Evolutionary conservation across 495 filamentous ascomycete species (phyloP).

Genomic region (Hypoxylon trugodes): DNA sequence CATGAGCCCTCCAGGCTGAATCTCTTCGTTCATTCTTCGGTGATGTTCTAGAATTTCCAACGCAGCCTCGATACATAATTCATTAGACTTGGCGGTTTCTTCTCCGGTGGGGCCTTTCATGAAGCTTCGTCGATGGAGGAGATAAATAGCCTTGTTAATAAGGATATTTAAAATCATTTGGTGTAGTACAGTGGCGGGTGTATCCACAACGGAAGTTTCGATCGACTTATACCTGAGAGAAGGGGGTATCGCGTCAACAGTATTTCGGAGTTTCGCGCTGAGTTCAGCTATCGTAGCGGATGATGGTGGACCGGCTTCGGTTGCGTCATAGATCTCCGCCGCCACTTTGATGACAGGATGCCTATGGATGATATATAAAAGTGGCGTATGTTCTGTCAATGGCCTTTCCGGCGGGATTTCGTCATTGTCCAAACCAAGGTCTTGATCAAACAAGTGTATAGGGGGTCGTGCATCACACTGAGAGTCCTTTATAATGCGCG

Average conservation of each 20-base stretch:
- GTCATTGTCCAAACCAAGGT: neutral
- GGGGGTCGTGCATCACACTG: constrained; percentile 2
- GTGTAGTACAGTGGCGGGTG: neutral
- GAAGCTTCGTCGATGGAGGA: neutral
- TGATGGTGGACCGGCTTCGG: no score
- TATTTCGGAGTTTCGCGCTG: no score
- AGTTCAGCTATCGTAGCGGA: no score
- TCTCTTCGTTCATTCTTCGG: neutral
- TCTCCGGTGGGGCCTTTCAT: neutral
- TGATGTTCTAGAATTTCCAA: neutral
- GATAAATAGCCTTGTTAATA: neutral
- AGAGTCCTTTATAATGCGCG: constrained; percentile 1
- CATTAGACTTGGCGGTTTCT: no score
- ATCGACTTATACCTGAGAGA: neutral
- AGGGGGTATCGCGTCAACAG: neutral
- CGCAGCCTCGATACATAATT: neutral
- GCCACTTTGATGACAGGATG: no score
- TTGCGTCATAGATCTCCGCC: no score
- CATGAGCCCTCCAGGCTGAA: neutral
- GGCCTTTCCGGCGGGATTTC: neutral
- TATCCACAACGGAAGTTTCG: neutral
- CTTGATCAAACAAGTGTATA: neutral
- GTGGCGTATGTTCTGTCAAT: neutral
- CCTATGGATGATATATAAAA: no score
- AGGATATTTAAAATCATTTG: neutral